Base-by-base conservation (phyloP, 208 protist genomes). In the Trypanosoma lewisi region DNA sequence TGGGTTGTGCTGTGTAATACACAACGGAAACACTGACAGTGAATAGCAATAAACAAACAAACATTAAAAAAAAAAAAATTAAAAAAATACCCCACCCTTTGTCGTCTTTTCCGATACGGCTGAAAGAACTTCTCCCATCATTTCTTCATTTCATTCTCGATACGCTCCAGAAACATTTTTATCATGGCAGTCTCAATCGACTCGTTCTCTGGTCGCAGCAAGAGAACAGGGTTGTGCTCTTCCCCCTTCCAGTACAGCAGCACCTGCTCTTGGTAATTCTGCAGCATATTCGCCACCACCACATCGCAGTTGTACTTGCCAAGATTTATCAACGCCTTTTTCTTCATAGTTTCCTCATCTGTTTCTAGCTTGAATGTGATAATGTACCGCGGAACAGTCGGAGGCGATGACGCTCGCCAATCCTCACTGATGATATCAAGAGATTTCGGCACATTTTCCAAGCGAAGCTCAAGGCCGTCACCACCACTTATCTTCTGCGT, bases 361-460 rank as follows among this genome's bases (percentile, higher is more conserved):
- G 89, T 95, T 54, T 95, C 85, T 21, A 95, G 75, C 68, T 95
- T 95, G 64, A 95, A 95, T 14, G 82, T 81, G 28, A 94, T 78
- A 12, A 85, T 50, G 42, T 77, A 87, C 14, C 49, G 44, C 48
- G 68, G 55, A 25, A 25, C 14, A 11, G 25, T 54, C 21, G 41
- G 2, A 30, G 42, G n/a, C n/a, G n/a, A 28, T 23, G 42, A 39
- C 2, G 17, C 12, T 42, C 79, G 77, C 81, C 82, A 92, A 30
- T 73, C 45, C 27, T 77, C 56, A 28, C 77, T 80, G 33, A 89
- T 68, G 5, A 85, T 53, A 17, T 64, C 65, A 2, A 95, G 70
- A 54, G 80, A 45, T 63, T 95, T 95, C 12, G 89, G 89, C 44
- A 95, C 85, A 49, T 67, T 78, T 28, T 77, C 73, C 7, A 95